A percentile compares a stretch with the other conserved stretches of the same genome.
Evolutionary conservation across 78 protist species (phyloP).

Genomic region (Polysphondylium violaceum): DNA sequence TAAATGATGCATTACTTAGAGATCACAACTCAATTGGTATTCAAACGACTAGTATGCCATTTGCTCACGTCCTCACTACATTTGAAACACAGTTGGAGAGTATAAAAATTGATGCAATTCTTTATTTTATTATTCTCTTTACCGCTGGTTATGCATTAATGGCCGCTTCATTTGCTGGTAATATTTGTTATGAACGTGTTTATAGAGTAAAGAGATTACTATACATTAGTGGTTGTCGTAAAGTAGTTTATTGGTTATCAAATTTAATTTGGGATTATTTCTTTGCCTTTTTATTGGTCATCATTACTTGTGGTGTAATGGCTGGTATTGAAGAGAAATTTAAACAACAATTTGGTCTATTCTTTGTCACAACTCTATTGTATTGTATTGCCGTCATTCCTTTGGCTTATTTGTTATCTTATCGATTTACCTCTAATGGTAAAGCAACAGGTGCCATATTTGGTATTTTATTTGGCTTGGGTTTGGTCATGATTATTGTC

Average conservation of each 20-base stretch:
- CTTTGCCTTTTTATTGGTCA: constrained; percentile 18
- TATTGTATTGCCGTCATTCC: constrained; percentile 27
- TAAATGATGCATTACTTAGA: constrained; percentile 40
- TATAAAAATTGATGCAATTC: constrained; percentile 16
- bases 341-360: constrained; percentile 29
- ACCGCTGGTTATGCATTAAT: constrained; percentile 57
- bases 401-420: constrained; percentile 45
- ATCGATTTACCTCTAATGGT: constrained; percentile 30
- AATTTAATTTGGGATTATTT: constrained; percentile 65
- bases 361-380: constrained; percentile 19
- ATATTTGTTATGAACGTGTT: constrained; percentile 23
- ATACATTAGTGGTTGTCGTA: constrained; percentile 58
- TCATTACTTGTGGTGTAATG: not conserved
- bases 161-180: constrained; percentile 74
- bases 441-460: constrained; percentile 44
- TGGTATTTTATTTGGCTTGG: constrained; percentile 36
- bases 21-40: constrained; percentile 18
- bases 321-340: constrained; percentile 16
- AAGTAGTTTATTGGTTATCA: constrained; percentile 53
- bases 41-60: constrained; percentile 5
- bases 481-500: constrained; percentile 7
- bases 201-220: constrained; percentile 32
- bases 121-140: constrained; percentile 35
- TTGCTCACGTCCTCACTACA: constrained; percentile 17
- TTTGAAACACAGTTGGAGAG: not conserved